Evolutionary conservation across 108 stramenopile genomes (phyloP).

Genomic region (Fragilaria crotonensis): DNA sequence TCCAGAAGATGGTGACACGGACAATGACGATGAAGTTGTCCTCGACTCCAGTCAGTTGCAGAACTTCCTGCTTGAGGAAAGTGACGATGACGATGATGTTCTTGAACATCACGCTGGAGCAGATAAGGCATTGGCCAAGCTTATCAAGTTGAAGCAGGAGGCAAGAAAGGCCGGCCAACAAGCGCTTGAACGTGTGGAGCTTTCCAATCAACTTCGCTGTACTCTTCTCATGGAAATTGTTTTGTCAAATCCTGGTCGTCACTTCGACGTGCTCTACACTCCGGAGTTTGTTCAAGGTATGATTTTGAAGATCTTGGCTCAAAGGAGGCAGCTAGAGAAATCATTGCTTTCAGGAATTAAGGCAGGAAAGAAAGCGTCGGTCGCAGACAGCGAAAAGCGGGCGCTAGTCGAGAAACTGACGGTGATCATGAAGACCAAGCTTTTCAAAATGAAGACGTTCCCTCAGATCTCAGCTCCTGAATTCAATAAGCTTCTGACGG

Average conservation of each 20-base stretch:
- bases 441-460: slow-evolving; percentile 44
- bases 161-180: slow-evolving; percentile 68
- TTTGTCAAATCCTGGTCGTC: background rate
- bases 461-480: slow-evolving; percentile 18
- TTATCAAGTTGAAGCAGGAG: slow-evolving; percentile 80
- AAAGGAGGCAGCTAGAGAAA: slow-evolving; percentile 40
- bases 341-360: slow-evolving; percentile 12
- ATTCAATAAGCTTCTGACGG: slow-evolving; percentile 15
- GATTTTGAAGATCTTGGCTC: slow-evolving; percentile 44
- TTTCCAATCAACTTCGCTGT: slow-evolving; percentile 65
- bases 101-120: slow-evolving; percentile 87
- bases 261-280: slow-evolving; percentile 17
- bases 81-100: slow-evolving; percentile 40
- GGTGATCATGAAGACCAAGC: slow-evolving; percentile 42
- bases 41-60: slow-evolving; percentile 53
- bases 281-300: slow-evolving; percentile 45
- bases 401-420: slow-evolving; percentile 51
- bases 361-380: slow-evolving; percentile 18
- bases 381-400: slow-evolving; percentile 39
- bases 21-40: slow-evolving; percentile 11
- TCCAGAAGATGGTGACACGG: slow-evolving; percentile 18
- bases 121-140: slow-evolving; percentile 71
- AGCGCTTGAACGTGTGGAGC: slow-evolving; percentile 58
- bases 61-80: slow-evolving; percentile 69
- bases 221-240: slow-evolving; percentile 57